Evolutionary conservation across 108 stramenopile species (phyloP).

Genomic region (Hondaea fermentalgiana): DNA sequence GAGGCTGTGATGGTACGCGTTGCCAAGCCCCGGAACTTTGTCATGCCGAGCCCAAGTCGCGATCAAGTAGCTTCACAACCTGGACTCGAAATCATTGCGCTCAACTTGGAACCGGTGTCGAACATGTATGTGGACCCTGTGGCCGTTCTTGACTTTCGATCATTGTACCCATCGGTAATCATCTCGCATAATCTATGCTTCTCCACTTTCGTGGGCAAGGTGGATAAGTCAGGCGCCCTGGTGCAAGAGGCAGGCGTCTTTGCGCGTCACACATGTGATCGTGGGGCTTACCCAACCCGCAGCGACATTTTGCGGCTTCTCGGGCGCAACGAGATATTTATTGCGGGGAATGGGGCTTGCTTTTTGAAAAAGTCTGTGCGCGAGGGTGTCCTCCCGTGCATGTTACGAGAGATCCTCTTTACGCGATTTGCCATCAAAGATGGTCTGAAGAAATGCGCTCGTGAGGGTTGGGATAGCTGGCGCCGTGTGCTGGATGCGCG

Average conservation of each 20-base stretch:
- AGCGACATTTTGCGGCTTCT: background rate
- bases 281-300: background rate
- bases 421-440: slow-evolving; percentile 90
- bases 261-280: background rate
- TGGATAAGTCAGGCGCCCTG: background rate
- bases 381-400: slow-evolving; percentile 85
- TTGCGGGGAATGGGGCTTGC: slow-evolving; percentile 76
- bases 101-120: slow-evolving; percentile 69
- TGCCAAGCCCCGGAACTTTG: slow-evolving; percentile 31
- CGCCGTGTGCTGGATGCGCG: slow-evolving; percentile 79
- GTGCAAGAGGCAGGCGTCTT: background rate
- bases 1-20: slow-evolving; percentile 49
- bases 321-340: slow-evolving; percentile 37
- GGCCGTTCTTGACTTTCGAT: slow-evolving; percentile 90
- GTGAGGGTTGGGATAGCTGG: slow-evolving; percentile 46
- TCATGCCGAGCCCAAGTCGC: background rate
- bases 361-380: slow-evolving; percentile 72
- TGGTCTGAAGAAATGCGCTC: slow-evolving; percentile 76
- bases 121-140: slow-evolving; percentile 84
- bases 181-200: slow-evolving; percentile 97
- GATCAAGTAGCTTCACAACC: slow-evolving; percentile 42
- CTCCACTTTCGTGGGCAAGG: slow-evolving; percentile 69
- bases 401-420: slow-evolving; percentile 87
- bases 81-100: slow-evolving; percentile 44
- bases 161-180: slow-evolving; percentile 90